phyloP scores from a whole-genome alignment of 164 flowering plant species.

The Litsea cubeba region DNA sequence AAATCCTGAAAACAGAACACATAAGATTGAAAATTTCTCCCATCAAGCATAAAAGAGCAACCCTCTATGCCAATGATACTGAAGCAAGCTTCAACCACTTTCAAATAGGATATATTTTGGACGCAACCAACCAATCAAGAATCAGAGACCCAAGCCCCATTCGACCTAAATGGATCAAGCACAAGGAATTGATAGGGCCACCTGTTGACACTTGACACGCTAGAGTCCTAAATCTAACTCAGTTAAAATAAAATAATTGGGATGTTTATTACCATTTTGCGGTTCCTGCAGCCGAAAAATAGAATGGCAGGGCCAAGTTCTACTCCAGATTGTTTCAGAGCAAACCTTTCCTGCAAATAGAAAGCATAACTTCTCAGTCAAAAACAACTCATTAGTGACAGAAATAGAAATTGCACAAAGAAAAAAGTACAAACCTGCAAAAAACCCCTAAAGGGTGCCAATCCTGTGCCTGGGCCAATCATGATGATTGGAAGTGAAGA shows the following conservation, averaged over 20 bases:
- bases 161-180: too few species aligned
- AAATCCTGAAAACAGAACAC: conserved; percentile 50
- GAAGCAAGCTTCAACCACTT: background rate
- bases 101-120: background rate
- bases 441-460: conserved; percentile 99
- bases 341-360: conserved; percentile 71
- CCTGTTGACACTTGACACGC: background rate
- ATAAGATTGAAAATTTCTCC: background rate
- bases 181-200: background rate
- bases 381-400: background rate
- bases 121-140: background rate
- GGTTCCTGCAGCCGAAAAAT: conserved; percentile 95
- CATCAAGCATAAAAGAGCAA: background rate
- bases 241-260: background rate
- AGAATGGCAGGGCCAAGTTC: conserved; percentile 70
- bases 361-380: background rate
- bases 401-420: background rate
- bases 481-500: conserved; percentile 75
- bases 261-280: conserved; percentile 47
- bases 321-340: conserved; percentile 73
- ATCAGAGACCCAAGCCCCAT: background rate
- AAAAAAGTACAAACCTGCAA: conserved; percentile 55
- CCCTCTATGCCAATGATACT: background rate
- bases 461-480: conserved; percentile 99
- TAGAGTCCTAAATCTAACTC: too few species aligned